Conservation (phyloP, 2,329 filamentous ascomycete species). For the Grosmannia serpens region DNA sequence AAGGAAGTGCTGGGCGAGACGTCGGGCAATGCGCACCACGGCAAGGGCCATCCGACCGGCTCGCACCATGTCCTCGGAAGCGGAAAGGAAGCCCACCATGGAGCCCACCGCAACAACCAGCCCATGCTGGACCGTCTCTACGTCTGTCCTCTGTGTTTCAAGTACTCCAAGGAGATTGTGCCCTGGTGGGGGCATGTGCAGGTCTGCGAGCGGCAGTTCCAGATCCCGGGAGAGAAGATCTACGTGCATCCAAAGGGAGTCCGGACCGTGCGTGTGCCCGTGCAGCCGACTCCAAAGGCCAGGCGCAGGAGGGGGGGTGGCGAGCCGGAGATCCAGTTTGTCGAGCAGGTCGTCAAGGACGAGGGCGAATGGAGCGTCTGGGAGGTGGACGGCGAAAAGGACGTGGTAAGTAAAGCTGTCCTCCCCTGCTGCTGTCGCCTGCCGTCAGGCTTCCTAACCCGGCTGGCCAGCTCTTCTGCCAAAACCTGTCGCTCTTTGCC, state of each 20-base stretch:
- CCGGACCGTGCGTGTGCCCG: slow-evolving; percentile 26
- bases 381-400: slow-evolving; percentile 81
- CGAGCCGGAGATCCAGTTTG: slow-evolving; percentile 19
- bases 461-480: slow-evolving; percentile 72
- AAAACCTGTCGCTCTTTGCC: slow-evolving; percentile 90
- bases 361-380: slow-evolving; percentile 75
- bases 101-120: slow-evolving; percentile 14
- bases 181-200: slow-evolving; percentile 47
- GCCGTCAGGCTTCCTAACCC: background rate
- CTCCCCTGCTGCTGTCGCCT: background rate
- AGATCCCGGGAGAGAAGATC: slow-evolving; percentile 57
- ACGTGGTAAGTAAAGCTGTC: slow-evolving; percentile 44
- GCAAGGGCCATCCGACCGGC: background rate
- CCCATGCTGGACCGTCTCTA: slow-evolving; percentile 58
- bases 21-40: slow-evolving; percentile 17
- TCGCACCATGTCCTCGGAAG: slow-evolving; percentile 6
- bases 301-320: slow-evolving; percentile 26
- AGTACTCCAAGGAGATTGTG: slow-evolving; percentile 61
- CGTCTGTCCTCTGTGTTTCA: slow-evolving; percentile 89
- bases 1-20: slow-evolving; percentile 54
- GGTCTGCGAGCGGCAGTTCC: slow-evolving; percentile 39
- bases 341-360: slow-evolving; percentile 36
- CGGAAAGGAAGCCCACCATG: slow-evolving; percentile 13
- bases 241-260: slow-evolving; percentile 50
- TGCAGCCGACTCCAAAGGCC: slow-evolving; percentile 20